Conservation (phyloP, 495 filamentous ascomycete genomes). For the Pyrenula aspistea region DNA sequence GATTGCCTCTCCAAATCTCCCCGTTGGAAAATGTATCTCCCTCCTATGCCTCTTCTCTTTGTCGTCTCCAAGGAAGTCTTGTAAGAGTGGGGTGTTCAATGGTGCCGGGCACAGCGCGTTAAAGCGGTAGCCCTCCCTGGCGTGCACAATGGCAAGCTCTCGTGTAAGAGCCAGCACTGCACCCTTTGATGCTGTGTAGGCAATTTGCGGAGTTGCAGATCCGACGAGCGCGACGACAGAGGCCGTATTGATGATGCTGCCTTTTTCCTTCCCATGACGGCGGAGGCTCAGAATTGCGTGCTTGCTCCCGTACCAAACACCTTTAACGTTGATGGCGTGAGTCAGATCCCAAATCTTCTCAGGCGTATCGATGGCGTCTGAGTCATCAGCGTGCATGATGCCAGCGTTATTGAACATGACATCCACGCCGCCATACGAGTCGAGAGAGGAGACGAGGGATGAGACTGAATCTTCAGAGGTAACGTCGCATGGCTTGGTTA, state of each 20-base stretch:
- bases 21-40: slow-evolving; percentile 88
- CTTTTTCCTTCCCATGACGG: slow-evolving; percentile 63
- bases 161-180: slow-evolving; percentile 81
- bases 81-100: slow-evolving; percentile 76
- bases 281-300: slow-evolving; percentile 77
- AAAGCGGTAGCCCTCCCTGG: slow-evolving; percentile 75
- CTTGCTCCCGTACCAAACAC: slow-evolving; percentile 94
- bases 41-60: slow-evolving; percentile 68
- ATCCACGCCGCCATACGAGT: slow-evolving; percentile 84
- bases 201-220: slow-evolving; percentile 85
- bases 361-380: slow-evolving; percentile 70
- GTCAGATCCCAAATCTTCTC: slow-evolving; percentile 94
- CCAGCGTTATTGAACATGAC: slow-evolving; percentile 98
- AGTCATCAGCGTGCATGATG: slow-evolving; percentile 89
- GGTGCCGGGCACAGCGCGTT: slow-evolving; percentile 89
- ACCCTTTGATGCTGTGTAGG: slow-evolving; percentile 92
- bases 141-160: slow-evolving; percentile 74
- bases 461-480: slow-evolving; percentile 64
- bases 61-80: slow-evolving; percentile 93
- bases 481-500: slow-evolving; percentile 51
- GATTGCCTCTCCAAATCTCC: slow-evolving; percentile 91
- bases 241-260: slow-evolving; percentile 88
- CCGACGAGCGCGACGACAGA: slow-evolving; percentile 88
- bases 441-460: slow-evolving; percentile 56
- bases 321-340: slow-evolving; percentile 93